phyloP scores from a whole-genome alignment of 768 basidiomycete genomes.

The Mycena galericulata region DNA sequence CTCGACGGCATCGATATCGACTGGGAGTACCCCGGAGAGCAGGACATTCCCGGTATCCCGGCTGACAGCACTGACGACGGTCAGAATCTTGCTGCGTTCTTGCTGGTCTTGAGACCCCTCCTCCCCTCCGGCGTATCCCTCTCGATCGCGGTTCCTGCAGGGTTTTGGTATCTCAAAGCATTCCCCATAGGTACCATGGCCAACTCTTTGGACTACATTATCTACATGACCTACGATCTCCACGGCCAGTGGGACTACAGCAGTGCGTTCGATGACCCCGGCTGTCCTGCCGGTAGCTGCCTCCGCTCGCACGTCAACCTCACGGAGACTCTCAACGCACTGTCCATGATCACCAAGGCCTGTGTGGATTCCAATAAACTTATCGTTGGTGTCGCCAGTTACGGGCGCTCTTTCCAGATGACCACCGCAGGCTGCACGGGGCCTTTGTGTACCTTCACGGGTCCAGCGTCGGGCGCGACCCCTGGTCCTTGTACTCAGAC shows the following conservation, averaged over 20 bases:
- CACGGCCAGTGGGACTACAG: slow-evolving; percentile 15
- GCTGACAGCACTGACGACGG: not conserved
- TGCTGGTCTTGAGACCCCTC: not conserved
- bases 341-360: slow-evolving; percentile 17
- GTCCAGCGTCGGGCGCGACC: slow-evolving; percentile 7
- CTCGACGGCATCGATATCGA: slow-evolving; percentile 95
- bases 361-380: slow-evolving; percentile 6
- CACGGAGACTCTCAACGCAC: slow-evolving; percentile 14
- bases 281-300: slow-evolving; percentile 6
- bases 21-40: slow-evolving; percentile 92
- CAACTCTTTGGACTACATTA: slow-evolving; percentile 11
- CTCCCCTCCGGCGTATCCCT: not conserved
- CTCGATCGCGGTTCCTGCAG: not conserved
- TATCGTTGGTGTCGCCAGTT: slow-evolving; percentile 10
- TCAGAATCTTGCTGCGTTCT: slow-evolving; percentile 2
- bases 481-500: slow-evolving; percentile 8
- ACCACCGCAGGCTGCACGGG: slow-evolving; percentile 8
- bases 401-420: slow-evolving; percentile 8
- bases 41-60: slow-evolving; percentile 16
- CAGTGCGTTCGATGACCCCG: not conserved
- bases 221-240: slow-evolving; percentile 21
- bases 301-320: slow-evolving; percentile 19
- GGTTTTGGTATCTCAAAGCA: slow-evolving; percentile 11
- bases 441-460: slow-evolving; percentile 11
- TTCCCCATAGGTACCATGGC: slow-evolving; percentile 11